Percentiles rank a stretch among this genome's conserved stretches.
Evolutionary conservation across 108 stramenopile genomes (phyloP).

Genomic region (Fragilariopsis cylindrus): DNA sequence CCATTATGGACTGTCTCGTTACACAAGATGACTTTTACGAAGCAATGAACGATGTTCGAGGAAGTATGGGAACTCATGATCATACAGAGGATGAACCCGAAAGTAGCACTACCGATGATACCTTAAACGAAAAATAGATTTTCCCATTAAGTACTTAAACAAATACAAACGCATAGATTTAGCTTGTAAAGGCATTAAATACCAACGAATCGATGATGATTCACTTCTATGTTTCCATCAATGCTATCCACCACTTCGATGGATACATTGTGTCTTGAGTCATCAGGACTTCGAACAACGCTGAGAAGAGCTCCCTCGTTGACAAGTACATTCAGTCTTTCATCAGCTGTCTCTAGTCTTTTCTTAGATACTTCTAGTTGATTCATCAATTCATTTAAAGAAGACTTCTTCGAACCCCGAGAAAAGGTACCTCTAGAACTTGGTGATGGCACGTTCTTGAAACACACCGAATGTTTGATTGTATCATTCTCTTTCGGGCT

Average conservation of each 20-base stretch:
- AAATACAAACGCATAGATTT: too few species aligned
- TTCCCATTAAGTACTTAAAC: too few species aligned
- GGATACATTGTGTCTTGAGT: neutral
- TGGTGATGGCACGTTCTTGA: too few species aligned
- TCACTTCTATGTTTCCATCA: slow-evolving; percentile 21
- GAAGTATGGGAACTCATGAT: slow-evolving; percentile 38
- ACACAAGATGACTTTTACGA: slow-evolving; percentile 63
- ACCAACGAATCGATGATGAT: slow-evolving; percentile 6
- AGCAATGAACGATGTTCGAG: slow-evolving; percentile 66
- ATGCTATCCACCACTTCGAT: slow-evolving; percentile 19
- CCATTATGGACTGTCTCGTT: slow-evolving; percentile 69
- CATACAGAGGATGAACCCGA: slow-evolving; percentile 24
- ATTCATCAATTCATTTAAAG: slow-evolving; percentile 15
- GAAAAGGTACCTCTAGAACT: neutral
- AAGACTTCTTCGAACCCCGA: neutral
- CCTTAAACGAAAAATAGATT: too few species aligned
- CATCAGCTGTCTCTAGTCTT: slow-evolving; percentile 25
- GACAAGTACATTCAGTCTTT: slow-evolving; percentile 21
- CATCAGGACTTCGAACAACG: slow-evolving; percentile 5
- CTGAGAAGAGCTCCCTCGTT: neutral
- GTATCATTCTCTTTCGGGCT: neutral
- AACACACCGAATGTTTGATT: neutral
- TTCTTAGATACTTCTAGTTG: slow-evolving; percentile 23
- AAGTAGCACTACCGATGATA: neutral
- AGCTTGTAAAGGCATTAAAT: neutral